phyloP scores from a whole-genome alignment of 345 rosid species.

The Lepidium didymum region DNA sequence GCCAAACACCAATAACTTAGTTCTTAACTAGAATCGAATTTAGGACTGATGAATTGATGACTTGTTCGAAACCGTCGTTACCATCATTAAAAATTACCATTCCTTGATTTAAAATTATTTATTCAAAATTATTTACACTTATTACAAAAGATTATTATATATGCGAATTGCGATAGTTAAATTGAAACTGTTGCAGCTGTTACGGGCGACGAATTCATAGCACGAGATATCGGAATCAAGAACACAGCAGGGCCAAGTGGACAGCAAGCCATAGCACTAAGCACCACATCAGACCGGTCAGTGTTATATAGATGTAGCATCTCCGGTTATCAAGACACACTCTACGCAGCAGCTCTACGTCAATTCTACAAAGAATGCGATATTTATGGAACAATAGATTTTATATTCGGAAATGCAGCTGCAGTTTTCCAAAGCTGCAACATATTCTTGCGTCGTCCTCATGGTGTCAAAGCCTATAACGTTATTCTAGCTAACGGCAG shows the following conservation, averaged over 20 bases:
- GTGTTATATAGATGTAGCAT: slow-evolving; percentile 72
- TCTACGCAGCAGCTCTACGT: slow-evolving; percentile 58
- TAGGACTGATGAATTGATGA: too few species aligned
- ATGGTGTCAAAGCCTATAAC: slow-evolving; percentile 12
- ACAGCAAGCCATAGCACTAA: slow-evolving; percentile 63
- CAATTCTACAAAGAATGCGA: slow-evolving; percentile 84
- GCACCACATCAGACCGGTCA: slow-evolving; percentile 53
- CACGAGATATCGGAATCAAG: slow-evolving; percentile 64
- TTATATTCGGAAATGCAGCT: slow-evolving; percentile 78
- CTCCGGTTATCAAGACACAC: slow-evolving; percentile 71
- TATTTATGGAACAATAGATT: slow-evolving; percentile 68
- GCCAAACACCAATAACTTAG: too few species aligned
- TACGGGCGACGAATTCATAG: slow-evolving; percentile 70
- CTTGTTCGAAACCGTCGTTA: too few species aligned
- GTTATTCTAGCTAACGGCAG: slow-evolving; percentile 62
- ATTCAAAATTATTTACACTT: too few species aligned
- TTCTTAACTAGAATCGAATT: too few species aligned
- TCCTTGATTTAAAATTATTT: too few species aligned
- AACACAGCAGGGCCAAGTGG: slow-evolving; percentile 74
- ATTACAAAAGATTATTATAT: too few species aligned
- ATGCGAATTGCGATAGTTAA: too few species aligned
- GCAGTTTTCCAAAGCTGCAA: slow-evolving; percentile 76
- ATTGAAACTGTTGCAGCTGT: slow-evolving; percentile 39
- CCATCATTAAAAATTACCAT: too few species aligned
- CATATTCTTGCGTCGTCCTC: slow-evolving; percentile 40